Base-by-base conservation (phyloP, 2,329 filamentous ascomycete species). In the Colletotrichum viniferum region DNA sequence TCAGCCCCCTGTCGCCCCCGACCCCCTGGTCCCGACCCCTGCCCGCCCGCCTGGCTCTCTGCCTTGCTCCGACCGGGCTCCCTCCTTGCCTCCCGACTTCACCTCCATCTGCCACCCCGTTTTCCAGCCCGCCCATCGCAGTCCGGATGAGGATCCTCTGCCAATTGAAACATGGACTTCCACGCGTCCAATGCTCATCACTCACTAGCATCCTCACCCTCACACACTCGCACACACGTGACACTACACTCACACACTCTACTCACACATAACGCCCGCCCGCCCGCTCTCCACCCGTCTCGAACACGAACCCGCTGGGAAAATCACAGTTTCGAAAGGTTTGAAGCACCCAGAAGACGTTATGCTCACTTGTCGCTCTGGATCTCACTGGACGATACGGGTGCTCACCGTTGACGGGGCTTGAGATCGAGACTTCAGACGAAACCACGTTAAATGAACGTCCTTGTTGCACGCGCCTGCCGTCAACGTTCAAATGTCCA, bases 91-190 rank as follows among this genome's bases (percentile, higher is more conserved):
- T 76, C 65, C 48, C n/a, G 65, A 65, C 14, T 62, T 71, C 26
- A 72, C 62, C 32, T 64, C 69, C n/a, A 43, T 58, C 52, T 43
- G 65, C 24, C 65, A 38, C 43, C 55, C 61, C 36, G 18, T 64
- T 48, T 60, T 60, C 61, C 60, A 52, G 21, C 32, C 48, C 38
- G 56, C 34, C 32, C 52, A 71, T 63, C 28, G 21, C 67, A 71
- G 52, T 55, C 61, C 55, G 55, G 56, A 73, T 69, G 30, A 66
- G 60, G 55, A 73, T 73, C 74, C 61, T 56, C 24, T 38, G 64
- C 64, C n/a, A 36, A 66, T 76, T 76, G 58, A 74, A 76, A 74
- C 74, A 70, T 63, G 74, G 71, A 66, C 34, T 65, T 74, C 28
- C 71, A 70, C 66, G 74, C 74, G 65, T 70, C 60, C 55, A 71